phyloP scores from a whole-genome alignment of 78 protist genomes.

The Dictyostelium brefeldianum region DNA sequence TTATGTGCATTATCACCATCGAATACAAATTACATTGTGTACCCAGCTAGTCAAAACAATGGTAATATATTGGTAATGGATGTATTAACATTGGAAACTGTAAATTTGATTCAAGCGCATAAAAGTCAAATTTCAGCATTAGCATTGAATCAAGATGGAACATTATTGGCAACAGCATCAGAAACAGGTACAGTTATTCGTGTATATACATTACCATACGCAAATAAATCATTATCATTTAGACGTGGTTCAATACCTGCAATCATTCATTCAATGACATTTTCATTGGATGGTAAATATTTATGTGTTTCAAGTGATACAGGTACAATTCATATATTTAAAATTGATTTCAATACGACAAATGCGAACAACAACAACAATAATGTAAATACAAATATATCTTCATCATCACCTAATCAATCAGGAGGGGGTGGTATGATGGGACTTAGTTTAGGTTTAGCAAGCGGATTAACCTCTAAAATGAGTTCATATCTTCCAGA shows the following conservation, averaged over 20 bases:
- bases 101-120: conserved; percentile 84
- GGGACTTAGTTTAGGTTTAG: not conserved
- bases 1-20: conserved; percentile 77
- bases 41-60: conserved; percentile 53
- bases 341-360: conserved; percentile 31
- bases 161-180: conserved; percentile 86
- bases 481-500: conserved; percentile 63
- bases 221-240: conserved; percentile 57
- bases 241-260: conserved; percentile 85
- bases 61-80: conserved; percentile 86
- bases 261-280: conserved; percentile 75
- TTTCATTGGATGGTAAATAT: conserved; percentile 48
- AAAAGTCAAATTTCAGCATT: conserved; percentile 69
- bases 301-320: conserved; percentile 78
- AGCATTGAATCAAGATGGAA: conserved; percentile 80
- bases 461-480: not conserved
- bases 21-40: conserved; percentile 76
- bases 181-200: conserved; percentile 88
- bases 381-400: not conserved
- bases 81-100: conserved; percentile 72
- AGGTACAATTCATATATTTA: conserved; percentile 86
- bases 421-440: not conserved
- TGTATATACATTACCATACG: conserved; percentile 80
- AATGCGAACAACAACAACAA: not conserved
- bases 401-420: not conserved